phyloP scores from a whole-genome alignment of 1,139 yeast species.

The Chernovozyma sophiae-reginae region DNA sequence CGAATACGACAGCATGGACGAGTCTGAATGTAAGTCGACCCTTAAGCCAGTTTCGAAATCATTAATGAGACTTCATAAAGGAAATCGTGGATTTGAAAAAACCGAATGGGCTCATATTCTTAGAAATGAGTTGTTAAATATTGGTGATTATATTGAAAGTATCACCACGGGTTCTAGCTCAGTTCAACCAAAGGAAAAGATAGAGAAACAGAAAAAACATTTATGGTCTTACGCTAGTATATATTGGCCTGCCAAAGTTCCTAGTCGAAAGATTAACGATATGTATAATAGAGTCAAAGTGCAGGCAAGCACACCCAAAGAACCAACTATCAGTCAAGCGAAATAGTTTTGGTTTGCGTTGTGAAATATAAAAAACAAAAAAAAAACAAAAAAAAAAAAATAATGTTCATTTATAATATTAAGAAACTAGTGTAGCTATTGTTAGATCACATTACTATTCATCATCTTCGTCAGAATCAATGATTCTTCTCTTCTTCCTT shows the following conservation, averaged over 20 bases:
- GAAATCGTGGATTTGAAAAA: slow-evolving; percentile 77
- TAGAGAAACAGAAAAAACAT: slow-evolving; percentile 53
- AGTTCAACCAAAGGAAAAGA: slow-evolving; percentile 14
- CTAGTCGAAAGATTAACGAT: slow-evolving; percentile 70
- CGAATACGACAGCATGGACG: slow-evolving; percentile 84
- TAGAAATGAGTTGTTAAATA: slow-evolving; percentile 68
- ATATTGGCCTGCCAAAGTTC: slow-evolving; percentile 94
- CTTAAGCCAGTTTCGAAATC: slow-evolving; percentile 76
- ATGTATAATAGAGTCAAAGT: slow-evolving; percentile 72
- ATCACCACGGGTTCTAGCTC: slow-evolving; percentile 13
- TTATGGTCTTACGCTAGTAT: slow-evolving; percentile 88
- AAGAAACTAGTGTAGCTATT: background rate
- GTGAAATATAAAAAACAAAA: too few relatives aligned
- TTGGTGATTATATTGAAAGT: slow-evolving; percentile 66
- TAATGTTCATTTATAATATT: slow-evolving; percentile 1
- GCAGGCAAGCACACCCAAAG: background rate
- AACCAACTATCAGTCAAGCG: background rate
- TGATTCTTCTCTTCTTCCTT: slow-evolving; percentile 41
- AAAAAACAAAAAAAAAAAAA: too few relatives aligned
- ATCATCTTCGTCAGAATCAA: slow-evolving; percentile 40
- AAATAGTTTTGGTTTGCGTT: background rate
- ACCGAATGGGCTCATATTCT: slow-evolving; percentile 79
- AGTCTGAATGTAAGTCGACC: slow-evolving; percentile 56
- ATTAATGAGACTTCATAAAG: slow-evolving; percentile 69
- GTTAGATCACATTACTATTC: slow-evolving; percentile 22